Evolutionary conservation across 257 asterid genomes (phyloP).

Genomic region (Nicotiana noctiflora): DNA sequence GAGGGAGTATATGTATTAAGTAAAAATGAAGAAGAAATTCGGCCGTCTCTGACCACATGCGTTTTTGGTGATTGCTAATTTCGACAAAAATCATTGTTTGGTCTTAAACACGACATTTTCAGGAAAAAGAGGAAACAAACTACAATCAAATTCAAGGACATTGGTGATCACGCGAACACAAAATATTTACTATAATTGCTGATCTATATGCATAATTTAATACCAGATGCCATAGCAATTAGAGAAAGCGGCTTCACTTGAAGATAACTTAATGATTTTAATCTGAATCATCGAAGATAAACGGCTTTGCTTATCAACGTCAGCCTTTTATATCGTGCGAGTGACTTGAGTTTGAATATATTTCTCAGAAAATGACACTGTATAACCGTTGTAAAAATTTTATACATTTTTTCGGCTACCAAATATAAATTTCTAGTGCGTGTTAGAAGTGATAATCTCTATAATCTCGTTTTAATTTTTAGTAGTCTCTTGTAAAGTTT

Average conservation of each 20-base stretch:
- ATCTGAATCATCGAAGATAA: neutral
- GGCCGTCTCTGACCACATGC: too few species aligned
- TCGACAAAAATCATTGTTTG: neutral
- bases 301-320: neutral
- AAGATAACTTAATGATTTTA: neutral
- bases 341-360: neutral
- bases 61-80: neutral
- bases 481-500: too few species aligned
- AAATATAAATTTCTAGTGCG: too few species aligned
- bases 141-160: too few species aligned
- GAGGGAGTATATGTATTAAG: neutral
- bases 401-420: too few species aligned
- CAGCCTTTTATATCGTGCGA: neutral
- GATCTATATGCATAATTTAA: neutral
- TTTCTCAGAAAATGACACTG: too few species aligned
- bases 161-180: too few species aligned
- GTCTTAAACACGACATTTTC: neutral
- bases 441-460: too few species aligned
- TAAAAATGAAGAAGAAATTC: neutral
- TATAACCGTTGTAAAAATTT: too few species aligned
- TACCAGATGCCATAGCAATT: neutral
- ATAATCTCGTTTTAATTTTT: neutral
- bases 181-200: too few species aligned
- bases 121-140: too few species aligned
- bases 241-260: neutral